phyloP scores from a whole-genome alignment of 2,329 filamentous ascomycete species.

The Sodiomyces alkalinus region DNA sequence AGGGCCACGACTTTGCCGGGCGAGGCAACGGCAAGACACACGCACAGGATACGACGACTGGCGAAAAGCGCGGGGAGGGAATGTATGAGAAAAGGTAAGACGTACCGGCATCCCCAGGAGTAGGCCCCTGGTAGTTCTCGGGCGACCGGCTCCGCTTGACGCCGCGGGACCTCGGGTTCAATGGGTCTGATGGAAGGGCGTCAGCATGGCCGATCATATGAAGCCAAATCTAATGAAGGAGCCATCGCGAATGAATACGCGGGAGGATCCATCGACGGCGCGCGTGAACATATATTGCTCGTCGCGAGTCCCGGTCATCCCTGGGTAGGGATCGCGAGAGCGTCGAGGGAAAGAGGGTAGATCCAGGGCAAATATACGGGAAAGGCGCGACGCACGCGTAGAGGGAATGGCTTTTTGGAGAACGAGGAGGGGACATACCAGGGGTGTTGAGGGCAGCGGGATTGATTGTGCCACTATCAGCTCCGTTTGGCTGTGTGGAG shows the following conservation, averaged over 20 bases:
- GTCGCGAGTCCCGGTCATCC: no score
- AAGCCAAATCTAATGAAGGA: constrained; percentile 1
- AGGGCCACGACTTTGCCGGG: constrained; percentile 11
- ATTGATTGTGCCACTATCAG: constrained; percentile 82
- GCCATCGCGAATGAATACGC: background rate
- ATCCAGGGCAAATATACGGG: constrained; percentile 3
- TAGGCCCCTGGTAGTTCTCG: constrained; percentile 43
- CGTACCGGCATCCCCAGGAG: constrained; percentile 61
- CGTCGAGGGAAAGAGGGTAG: constrained; percentile 3
- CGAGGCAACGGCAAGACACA: no score
- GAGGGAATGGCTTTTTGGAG: no score
- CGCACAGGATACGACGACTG: no score
- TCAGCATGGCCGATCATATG: constrained; percentile 13
- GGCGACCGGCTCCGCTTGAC: constrained; percentile 70
- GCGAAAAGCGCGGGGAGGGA: no score
- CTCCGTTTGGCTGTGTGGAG: constrained; percentile 53
- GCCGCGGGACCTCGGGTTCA: constrained; percentile 45
- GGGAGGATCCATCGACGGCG: no score
- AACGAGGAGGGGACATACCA: constrained; percentile 38
- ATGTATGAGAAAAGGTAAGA: constrained; percentile 21
- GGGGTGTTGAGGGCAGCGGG: constrained; percentile 70
- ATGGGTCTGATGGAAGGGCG: constrained; percentile 27
- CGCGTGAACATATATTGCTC: no score
- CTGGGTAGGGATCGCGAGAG: constrained; percentile 4
- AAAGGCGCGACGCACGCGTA: constrained; percentile 2